Evolutionary conservation across 192 early-diverging fungal species (phyloP).

Genomic region (Chytriomyces sp.): DNA sequence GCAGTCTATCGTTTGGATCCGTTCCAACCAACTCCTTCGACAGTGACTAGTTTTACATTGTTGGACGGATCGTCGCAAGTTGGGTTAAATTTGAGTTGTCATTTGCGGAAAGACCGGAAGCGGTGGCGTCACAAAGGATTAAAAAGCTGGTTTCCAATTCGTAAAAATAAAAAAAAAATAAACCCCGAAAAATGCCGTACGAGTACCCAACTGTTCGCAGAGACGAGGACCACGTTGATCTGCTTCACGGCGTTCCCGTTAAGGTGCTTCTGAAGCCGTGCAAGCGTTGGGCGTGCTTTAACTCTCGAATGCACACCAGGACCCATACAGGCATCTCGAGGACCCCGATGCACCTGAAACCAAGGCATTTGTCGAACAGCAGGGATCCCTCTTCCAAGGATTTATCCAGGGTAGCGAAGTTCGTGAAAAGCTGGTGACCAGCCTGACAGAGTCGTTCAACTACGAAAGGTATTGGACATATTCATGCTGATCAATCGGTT

Average conservation of each 20-base stretch:
- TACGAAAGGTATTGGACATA: slow-evolving; percentile 53
- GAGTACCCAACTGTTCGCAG: slow-evolving; percentile 58
- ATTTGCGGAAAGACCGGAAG: too few relatives aligned
- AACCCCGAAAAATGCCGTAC: slow-evolving; percentile 9
- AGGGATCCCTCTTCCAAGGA: slow-evolving; percentile 57
- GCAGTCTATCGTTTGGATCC: too few relatives aligned
- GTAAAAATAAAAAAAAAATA: background rate
- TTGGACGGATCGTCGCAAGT: too few relatives aligned
- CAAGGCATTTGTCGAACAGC: slow-evolving; percentile 66
- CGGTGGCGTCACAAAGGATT: too few relatives aligned
- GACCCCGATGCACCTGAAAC: slow-evolving; percentile 68
- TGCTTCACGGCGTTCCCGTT: slow-evolving; percentile 43
- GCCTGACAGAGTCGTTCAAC: slow-evolving; percentile 62
- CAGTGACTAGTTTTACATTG: too few relatives aligned
- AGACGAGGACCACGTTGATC: slow-evolving; percentile 52
- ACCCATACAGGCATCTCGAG: slow-evolving; percentile 57
- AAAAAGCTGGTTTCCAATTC: background rate
- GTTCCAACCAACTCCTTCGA: too few relatives aligned
- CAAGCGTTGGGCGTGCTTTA: background rate
- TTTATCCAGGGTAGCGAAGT: slow-evolving; percentile 45
- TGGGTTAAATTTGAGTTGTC: too few relatives aligned
- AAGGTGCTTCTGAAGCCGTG: background rate
- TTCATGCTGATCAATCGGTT: too few relatives aligned
- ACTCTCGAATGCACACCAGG: background rate
- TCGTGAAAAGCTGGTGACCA: slow-evolving; percentile 40